Percentiles rank a stretch among this genome's conserved stretches.
Conservation (phyloP, 768 basidiomycete genomes). For the Mycena belliarum region DNA sequence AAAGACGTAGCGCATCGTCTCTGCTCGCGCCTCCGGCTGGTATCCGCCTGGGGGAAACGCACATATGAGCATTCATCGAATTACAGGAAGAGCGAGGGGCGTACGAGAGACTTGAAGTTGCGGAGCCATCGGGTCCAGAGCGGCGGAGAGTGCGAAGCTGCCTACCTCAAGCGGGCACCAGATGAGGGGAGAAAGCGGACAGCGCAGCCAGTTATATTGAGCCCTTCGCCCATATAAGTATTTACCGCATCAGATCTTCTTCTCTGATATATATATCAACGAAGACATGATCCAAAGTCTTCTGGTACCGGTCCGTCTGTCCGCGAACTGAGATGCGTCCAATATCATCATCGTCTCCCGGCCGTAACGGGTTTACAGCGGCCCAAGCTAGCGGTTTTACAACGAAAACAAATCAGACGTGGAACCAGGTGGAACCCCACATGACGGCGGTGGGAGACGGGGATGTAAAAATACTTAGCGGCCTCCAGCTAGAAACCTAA, state of each 20-base stretch:
- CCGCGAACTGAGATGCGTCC: neutral
- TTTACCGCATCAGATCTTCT: constrained; percentile 2
- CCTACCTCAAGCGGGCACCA: neutral
- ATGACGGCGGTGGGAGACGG: neutral
- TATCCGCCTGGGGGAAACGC: neutral
- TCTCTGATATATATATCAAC: constrained; percentile 11
- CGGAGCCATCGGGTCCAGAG: too few species aligned
- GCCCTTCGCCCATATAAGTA: constrained; percentile 2
- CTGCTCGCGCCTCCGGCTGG: neutral
- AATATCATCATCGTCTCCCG: neutral
- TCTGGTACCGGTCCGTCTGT: neutral
- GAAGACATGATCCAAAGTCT: neutral
- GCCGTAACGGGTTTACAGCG: neutral
- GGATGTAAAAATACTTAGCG: too few species aligned
- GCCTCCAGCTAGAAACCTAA: too few species aligned
- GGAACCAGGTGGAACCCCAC: neutral
- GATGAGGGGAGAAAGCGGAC: neutral
- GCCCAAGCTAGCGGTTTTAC: neutral
- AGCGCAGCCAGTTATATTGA: too few species aligned
- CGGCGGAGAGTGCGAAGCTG: too few species aligned
- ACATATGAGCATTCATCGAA: neutral
- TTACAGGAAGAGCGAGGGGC: neutral
- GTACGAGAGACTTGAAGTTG: too few species aligned
- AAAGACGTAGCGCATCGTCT: constrained; percentile 14
- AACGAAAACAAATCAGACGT: neutral